A percentile compares a stretch with the other conserved stretches of the same genome.
Evolutionary conservation across 1,284 basidiomycete species (phyloP).

Genomic region (Filobasidium uniguttulatum): DNA sequence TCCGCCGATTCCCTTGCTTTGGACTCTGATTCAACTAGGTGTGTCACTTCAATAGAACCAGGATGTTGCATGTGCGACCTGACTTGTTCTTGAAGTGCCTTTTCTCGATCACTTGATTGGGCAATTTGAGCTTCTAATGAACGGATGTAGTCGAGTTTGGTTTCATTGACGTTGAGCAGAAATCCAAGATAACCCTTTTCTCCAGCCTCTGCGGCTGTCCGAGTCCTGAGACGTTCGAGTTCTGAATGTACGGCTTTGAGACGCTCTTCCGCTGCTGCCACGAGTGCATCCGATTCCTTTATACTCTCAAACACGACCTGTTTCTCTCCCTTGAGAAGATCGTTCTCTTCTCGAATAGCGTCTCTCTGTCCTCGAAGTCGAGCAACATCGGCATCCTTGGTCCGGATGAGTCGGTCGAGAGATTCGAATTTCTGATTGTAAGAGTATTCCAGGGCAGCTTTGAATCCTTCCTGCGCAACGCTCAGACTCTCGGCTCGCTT

Average conservation of each 20-base stretch:
- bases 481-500: neutral
- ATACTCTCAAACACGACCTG: constrained; percentile 40
- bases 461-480: neutral
- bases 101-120: constrained; percentile 7
- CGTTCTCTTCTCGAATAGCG: constrained; percentile 62
- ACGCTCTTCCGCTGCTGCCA: constrained; percentile 50
- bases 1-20: constrained; percentile 40
- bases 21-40: neutral
- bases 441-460: neutral
- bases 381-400: constrained; percentile 55
- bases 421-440: constrained; percentile 3
- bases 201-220: constrained; percentile 58
- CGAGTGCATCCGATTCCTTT: constrained; percentile 57
- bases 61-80: constrained; percentile 12
- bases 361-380: constrained; percentile 72
- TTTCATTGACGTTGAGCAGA: constrained; percentile 47
- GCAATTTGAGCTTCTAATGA: constrained; percentile 47
- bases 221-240: constrained; percentile 57
- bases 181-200: constrained; percentile 60
- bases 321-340: constrained; percentile 52
- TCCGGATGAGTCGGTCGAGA: neutral
- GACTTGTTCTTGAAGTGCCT: constrained; percentile 19
- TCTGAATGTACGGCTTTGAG: constrained; percentile 61
- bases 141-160: constrained; percentile 51
- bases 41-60: constrained; percentile 6